A percentile compares a stretch with the other conserved stretches of the same genome.
phyloP scores from a whole-genome alignment of 1,284 basidiomycete species.

The Ceratobasidium sp. region DNA sequence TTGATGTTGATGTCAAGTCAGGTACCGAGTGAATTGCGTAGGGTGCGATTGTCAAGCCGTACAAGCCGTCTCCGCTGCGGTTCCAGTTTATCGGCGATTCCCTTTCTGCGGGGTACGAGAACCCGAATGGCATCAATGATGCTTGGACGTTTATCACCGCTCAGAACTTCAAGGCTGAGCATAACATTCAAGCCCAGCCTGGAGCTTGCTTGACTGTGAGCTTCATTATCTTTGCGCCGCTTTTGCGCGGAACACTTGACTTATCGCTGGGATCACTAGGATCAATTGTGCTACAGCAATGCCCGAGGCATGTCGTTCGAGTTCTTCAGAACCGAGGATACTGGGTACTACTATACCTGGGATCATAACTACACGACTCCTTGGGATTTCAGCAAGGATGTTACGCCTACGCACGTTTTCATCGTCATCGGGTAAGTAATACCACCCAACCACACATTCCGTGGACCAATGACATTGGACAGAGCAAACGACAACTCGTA shows the following conservation, averaged over 20 bases:
- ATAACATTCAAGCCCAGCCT: constrained; percentile 51
- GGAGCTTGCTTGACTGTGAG: constrained; percentile 62
- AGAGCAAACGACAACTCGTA: constrained; percentile 57
- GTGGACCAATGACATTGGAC: background rate
- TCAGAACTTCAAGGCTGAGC: constrained; percentile 67
- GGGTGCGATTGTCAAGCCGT: constrained; percentile 64
- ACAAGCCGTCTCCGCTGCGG: constrained; percentile 61
- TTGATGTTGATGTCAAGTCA: too few species aligned
- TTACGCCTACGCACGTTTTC: constrained; percentile 66
- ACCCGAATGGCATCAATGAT: constrained; percentile 60
- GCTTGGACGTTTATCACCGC: constrained; percentile 69
- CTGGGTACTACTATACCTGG: constrained; percentile 65
- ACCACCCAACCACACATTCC: background rate
- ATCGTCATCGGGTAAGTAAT: constrained; percentile 66
- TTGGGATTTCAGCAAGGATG: constrained; percentile 67
- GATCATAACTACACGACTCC: constrained; percentile 72
- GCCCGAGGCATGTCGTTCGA: constrained; percentile 67
- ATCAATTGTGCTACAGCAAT: constrained; percentile 69
- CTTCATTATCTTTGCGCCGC: background rate
- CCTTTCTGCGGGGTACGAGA: constrained; percentile 67
- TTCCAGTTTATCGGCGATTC: constrained; percentile 55
- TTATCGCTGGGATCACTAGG: constrained; percentile 55
- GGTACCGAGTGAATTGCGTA: too few species aligned
- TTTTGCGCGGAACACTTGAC: background rate
- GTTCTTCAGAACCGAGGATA: constrained; percentile 65